Base-by-base conservation (phyloP, 2,329 filamentous ascomycete genomes). In the Fusarium sp. region DNA sequence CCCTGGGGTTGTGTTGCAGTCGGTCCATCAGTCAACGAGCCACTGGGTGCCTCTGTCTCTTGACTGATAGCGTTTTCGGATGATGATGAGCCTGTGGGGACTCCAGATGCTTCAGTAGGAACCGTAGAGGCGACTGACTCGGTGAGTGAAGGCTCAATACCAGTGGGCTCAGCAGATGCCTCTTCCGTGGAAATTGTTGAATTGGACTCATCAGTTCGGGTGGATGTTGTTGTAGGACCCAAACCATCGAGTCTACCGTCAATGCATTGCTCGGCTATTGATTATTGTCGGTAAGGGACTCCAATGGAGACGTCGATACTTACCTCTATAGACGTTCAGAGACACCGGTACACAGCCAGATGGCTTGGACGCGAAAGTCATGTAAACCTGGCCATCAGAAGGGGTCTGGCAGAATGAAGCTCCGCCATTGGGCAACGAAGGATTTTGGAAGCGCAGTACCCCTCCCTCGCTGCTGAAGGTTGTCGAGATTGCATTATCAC, bases 361-460 rank as follows among this genome's bases (percentile, higher is more conserved):
- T 2, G 62, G 62, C 29, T 36, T 36, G 9, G 36, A 65, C 4
- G 5, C 20, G 18, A 65, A 56, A 3, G 25, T 10, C 8, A 65
- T 64, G 22, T 65, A 65, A 50, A 65, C 59, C 29, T 47, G 52
- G 3, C 59, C 62, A 42, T 49, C 47, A 12, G 41, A 47, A 7
- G 25, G 9, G 9, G 10, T 35, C 5, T 65, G 62, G 22, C 62
- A 65, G 36, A 64, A 65, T 10, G 55, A 38, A 31, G 55, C 55
- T 20, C 27, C 22, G 5, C 27, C n/a, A 13, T 56, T 35, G 11
- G 39, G 53, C 18, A 56, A 6, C 4, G 22, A 9, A 9, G 39
- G 22, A 3, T 35, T 47, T 17, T 5, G 27, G 17, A 56, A 56
- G 29, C 39, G 9, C 0, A 56, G 15, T 10, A 33, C 0, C 1